Conservation (phyloP, 306 rosid species). For the Carpinus viminea region DNA sequence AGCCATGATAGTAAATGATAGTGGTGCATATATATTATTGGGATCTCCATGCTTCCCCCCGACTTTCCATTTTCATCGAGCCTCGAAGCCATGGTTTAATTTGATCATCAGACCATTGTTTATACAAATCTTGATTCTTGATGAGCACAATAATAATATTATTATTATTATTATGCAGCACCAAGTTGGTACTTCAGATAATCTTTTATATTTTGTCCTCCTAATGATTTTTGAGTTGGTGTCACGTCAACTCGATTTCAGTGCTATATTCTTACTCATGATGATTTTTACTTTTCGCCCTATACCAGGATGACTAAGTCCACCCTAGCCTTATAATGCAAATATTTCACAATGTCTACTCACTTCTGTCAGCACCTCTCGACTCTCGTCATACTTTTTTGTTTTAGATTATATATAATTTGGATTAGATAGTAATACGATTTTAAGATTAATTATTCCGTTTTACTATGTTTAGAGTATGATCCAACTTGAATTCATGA, state of each 20-base stretch:
- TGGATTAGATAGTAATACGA: no score
- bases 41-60: no score
- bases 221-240: constrained; percentile 29
- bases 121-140: no score
- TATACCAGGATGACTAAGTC: not conserved
- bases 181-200: constrained; percentile 39
- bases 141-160: not conserved
- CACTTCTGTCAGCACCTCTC: no score
- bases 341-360: not conserved
- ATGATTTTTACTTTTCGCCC: not conserved
- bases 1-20: no score
- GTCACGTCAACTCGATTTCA: constrained; percentile 4
- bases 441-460: no score
- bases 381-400: no score
- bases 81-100: not conserved
- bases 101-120: no score
- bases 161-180: constrained; percentile 19
- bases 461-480: no score
- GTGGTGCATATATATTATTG: no score
- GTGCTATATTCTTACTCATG: constrained; percentile 1
- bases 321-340: not conserved
- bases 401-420: no score
- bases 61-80: constrained; percentile 13
- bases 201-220: constrained; percentile 21
- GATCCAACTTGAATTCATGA: no score